Evolutionary conservation across 139 green algal genomes (phyloP), one percentile per base, ranked within the genome.

Genomic region (Tetraselmis striata): DNA sequence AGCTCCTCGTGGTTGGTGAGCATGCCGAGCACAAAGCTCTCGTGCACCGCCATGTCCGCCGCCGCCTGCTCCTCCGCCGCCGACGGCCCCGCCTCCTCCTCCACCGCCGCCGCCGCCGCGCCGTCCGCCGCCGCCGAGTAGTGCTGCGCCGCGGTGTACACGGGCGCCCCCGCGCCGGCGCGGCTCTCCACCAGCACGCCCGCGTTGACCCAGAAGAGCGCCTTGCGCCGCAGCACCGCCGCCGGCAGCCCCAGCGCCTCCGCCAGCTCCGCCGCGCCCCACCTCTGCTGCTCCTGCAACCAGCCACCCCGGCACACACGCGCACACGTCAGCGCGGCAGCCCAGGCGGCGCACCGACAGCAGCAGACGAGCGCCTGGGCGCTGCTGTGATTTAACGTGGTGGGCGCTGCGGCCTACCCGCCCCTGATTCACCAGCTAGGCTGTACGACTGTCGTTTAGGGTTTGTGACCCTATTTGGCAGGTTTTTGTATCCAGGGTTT

Each of bases 1-100:
- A 98, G 83, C 2, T 86, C 86, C 25, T 45, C 83, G 28, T 93
- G 96, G 84, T 97, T 98, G 25, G 93, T 95, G 11, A 98, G 90
- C 91, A 98, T 97, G 31, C 93, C 93, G 59, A 96, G 88, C 45
- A 98, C 90, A 83, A 95, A 98, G 30, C 90, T 89, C 83, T 97
- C 93, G 79, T 91, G 95, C 0, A 90, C 79, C 2, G 81, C 85
- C 90, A 96, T 93, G 26, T 91, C 85, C 28, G 76, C 45, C 77
- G 86, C 82, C 31, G 80, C 27, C 27, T 27, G 24, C 74, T 77
- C 74, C 78, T 83, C 59, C 23, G 29, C 28, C 27, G 59, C 28
- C 32, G 31, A 78, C 82, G 59, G 77, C 2, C 74, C 31, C 23
- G 77, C 24, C 11, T 32, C 76, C 74, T 31, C 67, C 1, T 88